These are phyloP conservation scores for Neopestalotiopsis rosae DNA, from an alignment of 2,329 filamentous ascomycete genomes.

Conservation along the genomic window DNA sequence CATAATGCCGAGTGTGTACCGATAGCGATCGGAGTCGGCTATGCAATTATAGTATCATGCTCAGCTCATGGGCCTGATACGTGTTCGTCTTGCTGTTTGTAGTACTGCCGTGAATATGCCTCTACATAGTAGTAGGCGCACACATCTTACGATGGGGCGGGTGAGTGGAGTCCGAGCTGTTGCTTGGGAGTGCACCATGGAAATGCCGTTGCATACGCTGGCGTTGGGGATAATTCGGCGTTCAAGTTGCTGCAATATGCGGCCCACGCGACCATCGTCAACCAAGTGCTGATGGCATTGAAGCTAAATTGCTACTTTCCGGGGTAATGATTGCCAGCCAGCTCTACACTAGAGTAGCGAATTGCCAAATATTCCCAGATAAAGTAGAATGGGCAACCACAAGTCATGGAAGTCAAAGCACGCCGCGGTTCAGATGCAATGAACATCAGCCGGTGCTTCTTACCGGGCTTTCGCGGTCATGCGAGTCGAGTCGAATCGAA, in stretches of 20 bases:
- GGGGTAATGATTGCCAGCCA: not conserved
- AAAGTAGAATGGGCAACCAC: not conserved
- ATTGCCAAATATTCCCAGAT: not conserved
- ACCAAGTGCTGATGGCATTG: not conserved
- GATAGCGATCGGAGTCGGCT: not conserved
- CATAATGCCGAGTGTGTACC: conserved; percentile 6
- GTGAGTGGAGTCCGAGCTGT: not conserved
- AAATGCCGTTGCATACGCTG: not conserved
- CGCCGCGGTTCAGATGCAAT: not conserved
- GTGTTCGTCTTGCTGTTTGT: not conserved
- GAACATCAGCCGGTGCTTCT: not conserved
- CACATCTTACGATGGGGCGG: conserved; percentile 3
- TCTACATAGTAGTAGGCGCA: not conserved
- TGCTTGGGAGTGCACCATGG: too few species aligned
- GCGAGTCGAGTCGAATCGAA: not conserved
- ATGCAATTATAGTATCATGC: not conserved
- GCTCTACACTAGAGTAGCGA: not conserved
- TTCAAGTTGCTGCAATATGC: not conserved
- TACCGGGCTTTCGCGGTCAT: not conserved
- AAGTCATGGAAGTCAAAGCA: not conserved
- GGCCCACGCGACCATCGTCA: not conserved
- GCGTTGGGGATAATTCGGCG: conserved; percentile 16
- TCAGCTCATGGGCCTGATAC: not conserved
- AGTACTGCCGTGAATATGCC: not conserved
- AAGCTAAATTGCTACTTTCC: not conserved